These are phyloP conservation scores for Ophiosphaerella narmari DNA, from an alignment of 2,329 filamentous ascomycete genomes.

Conservation along the genomic window DNA sequence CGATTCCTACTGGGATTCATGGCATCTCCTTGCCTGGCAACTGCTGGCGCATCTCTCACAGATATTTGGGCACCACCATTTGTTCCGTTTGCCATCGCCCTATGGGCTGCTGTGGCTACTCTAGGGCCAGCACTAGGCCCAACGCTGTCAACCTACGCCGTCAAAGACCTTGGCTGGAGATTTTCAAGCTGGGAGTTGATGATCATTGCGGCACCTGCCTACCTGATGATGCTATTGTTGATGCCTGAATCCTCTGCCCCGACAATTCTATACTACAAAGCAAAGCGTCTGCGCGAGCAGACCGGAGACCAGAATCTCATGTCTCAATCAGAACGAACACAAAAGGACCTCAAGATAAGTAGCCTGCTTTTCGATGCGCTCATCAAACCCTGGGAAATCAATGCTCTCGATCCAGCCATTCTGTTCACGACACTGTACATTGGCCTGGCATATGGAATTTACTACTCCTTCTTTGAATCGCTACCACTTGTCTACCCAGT, in stretches of 20 bases:
- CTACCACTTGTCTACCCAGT: conserved; percentile 68
- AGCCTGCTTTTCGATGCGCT: conserved; percentile 56
- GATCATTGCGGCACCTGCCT: conserved; percentile 73
- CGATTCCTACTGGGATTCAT: conserved; percentile 44
- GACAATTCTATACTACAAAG: conserved; percentile 59
- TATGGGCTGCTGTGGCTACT: conserved; percentile 48
- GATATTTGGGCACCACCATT: conserved; percentile 47
- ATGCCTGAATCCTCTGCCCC: conserved; percentile 86
- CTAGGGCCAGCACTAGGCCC: conserved; percentile 66
- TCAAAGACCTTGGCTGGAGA: conserved; percentile 71
- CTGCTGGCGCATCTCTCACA: conserved; percentile 38
- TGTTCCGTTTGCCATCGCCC: conserved; percentile 47
- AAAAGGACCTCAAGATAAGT: conserved; percentile 41
- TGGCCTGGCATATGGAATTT: conserved; percentile 73
- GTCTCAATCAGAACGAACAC: conserved; percentile 78
- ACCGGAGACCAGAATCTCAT: conserved; percentile 70
- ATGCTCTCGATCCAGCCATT: conserved; percentile 81
- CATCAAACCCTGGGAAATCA: conserved; percentile 79
- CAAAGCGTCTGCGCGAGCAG: conserved; percentile 70
- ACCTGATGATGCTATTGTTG: conserved; percentile 76
- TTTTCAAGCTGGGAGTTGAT: conserved; percentile 86
- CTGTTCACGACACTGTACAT: conserved; percentile 83
- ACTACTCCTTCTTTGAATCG: conserved; percentile 75
- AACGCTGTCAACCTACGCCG: conserved; percentile 74
- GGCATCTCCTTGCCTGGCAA: conserved; percentile 41